Percentiles rank a stretch among this genome's conserved stretches.
These are phyloP conservation scores for Phytophthora macrochlamydospora DNA, from an alignment of 352 stramenopile genomes.

Conservation along the genomic window DNA sequence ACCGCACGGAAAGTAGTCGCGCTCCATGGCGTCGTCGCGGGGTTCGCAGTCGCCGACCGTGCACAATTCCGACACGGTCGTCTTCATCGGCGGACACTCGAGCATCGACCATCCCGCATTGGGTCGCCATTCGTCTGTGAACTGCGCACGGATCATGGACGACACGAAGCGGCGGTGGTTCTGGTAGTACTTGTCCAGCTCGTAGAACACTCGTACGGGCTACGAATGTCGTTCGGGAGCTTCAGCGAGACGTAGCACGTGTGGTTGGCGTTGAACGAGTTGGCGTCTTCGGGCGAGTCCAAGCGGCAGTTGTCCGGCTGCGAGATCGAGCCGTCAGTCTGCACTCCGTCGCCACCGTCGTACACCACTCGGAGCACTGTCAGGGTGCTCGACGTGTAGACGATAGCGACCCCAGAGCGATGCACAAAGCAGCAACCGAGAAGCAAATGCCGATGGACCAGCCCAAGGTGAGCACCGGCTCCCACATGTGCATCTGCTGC, in stretches of 20 bases:
- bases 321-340: constrained; percentile 42
- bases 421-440: constrained; percentile 42
- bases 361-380: constrained; percentile 72
- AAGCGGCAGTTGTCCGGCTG: constrained; percentile 61
- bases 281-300: constrained; percentile 38
- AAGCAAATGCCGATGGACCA: constrained; percentile 67
- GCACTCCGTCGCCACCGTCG: constrained; percentile 39
- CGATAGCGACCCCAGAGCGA: constrained; percentile 55
- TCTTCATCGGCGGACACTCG: constrained; percentile 59
- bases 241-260: constrained; percentile 75
- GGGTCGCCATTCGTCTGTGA: constrained; percentile 61
- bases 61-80: constrained; percentile 40
- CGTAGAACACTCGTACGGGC: constrained; percentile 62
- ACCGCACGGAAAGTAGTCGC: constrained; percentile 68
- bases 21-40: constrained; percentile 24
- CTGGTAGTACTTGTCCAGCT: constrained; percentile 70
- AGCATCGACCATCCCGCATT: constrained; percentile 30
- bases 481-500: constrained; percentile 75
- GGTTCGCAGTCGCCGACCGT: constrained; percentile 42
- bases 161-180: constrained; percentile 78
- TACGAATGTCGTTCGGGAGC: constrained; percentile 48
- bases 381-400: constrained; percentile 50
- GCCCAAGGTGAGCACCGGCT: constrained; percentile 72
- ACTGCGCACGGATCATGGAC: constrained; percentile 69
- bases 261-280: constrained; percentile 75